Conservation (phyloP, 2,329 filamentous ascomycete species). For the Colletotrichum kahawae region DNA sequence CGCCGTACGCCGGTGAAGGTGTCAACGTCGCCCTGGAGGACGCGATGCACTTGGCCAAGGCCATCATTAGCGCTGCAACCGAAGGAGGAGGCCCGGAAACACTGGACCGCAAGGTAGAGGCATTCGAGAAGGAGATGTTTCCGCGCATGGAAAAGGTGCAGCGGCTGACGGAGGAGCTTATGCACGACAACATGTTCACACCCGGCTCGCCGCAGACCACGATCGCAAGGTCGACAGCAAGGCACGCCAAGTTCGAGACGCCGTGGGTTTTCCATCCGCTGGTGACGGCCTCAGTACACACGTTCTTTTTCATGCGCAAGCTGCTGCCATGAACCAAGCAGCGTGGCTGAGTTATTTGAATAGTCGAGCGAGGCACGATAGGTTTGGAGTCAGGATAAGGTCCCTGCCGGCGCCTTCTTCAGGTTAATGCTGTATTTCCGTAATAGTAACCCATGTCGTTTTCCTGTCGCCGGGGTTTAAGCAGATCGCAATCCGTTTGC, state of each 20-base stretch:
- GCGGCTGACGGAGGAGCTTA: constrained; percentile 48
- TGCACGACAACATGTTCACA: constrained; percentile 52
- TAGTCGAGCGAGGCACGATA: neutral
- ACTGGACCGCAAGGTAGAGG: constrained; percentile 37
- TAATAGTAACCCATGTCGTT: constrained; percentile 4
- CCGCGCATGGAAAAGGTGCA: constrained; percentile 40
- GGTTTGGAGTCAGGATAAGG: constrained; percentile 12
- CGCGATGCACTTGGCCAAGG: constrained; percentile 51
- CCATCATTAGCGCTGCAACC: constrained; percentile 38
- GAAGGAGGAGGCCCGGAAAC: constrained; percentile 24
- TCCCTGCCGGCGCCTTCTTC: neutral
- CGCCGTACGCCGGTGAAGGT: constrained; percentile 62
- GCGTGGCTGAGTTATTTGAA: neutral
- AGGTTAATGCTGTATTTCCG: constrained; percentile 4
- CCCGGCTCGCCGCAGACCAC: constrained; percentile 46
- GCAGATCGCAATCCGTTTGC: neutral
- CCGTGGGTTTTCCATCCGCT: constrained; percentile 36
- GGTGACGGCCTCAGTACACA: constrained; percentile 30
- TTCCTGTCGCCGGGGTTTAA: neutral
- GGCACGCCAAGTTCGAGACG: constrained; percentile 35
- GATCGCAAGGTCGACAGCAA: constrained; percentile 40
- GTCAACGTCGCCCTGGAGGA: constrained; percentile 64
- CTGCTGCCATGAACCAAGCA: neutral
- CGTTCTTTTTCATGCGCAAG: constrained; percentile 30
- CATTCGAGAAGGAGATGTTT: constrained; percentile 45